These are phyloP conservation scores for Spergularia azorica DNA, from an alignment of 179 eudicot species.

Conservation along the genomic window DNA sequence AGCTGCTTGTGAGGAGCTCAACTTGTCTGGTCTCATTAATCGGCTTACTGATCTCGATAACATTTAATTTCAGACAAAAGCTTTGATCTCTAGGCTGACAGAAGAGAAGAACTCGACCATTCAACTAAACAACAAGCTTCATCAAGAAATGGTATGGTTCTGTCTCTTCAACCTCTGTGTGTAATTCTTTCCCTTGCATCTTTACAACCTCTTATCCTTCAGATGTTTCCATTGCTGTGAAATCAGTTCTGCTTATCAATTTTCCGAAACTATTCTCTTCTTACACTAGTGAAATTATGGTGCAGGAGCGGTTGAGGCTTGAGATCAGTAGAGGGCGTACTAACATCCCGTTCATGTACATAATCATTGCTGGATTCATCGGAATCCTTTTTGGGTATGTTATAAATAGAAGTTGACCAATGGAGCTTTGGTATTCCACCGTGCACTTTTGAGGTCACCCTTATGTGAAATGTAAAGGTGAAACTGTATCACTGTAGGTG, in stretches of 20 bases:
- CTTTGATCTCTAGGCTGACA: conserved; percentile 50
- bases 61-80: conserved; percentile 33
- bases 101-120: conserved; percentile 64
- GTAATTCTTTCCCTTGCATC: neutral
- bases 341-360: conserved; percentile 49
- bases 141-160: conserved; percentile 58
- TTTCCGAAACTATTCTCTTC: neutral
- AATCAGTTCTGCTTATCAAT: neutral
- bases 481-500: neutral
- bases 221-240: neutral
- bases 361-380: conserved; percentile 53
- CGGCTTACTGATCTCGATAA: neutral
- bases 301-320: conserved; percentile 63
- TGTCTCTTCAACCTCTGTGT: neutral
- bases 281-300: neutral
- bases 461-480: neutral
- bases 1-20: neutral
- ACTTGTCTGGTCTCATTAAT: too few species aligned
- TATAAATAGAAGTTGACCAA: conserved; percentile 45
- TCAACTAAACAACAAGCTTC: conserved; percentile 60
- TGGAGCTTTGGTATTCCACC: neutral
- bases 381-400: conserved; percentile 65
- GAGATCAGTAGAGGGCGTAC: conserved; percentile 44
- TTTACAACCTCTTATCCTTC: neutral
- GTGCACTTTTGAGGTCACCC: neutral